phyloP scores from a whole-genome alignment of 208 protist genomes.

The Acanthamoeba sp. region DNA sequence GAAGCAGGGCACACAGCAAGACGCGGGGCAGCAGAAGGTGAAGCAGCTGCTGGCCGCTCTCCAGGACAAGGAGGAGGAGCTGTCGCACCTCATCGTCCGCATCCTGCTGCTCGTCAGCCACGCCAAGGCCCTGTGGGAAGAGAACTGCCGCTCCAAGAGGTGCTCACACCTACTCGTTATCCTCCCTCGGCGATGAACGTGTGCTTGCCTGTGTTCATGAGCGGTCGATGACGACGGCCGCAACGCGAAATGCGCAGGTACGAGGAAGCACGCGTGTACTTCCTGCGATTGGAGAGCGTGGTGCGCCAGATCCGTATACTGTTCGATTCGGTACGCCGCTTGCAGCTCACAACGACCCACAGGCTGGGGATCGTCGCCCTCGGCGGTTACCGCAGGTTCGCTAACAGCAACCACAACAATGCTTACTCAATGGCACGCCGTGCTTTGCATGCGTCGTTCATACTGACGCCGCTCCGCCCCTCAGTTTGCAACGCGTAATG shows the following conservation, averaged over 20 bases:
- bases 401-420: too few species aligned
- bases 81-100: slow-evolving; percentile 15
- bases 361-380: slow-evolving; percentile 25
- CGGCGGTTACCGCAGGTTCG: slow-evolving; percentile 22
- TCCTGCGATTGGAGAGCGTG: slow-evolving; percentile 2
- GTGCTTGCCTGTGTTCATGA: too few species aligned
- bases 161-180: not conserved
- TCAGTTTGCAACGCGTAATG: slow-evolving; percentile 33
- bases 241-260: not conserved
- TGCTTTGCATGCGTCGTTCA: not conserved
- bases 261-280: slow-evolving; percentile 9
- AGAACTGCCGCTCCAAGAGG: slow-evolving; percentile 21
- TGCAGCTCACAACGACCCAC: slow-evolving; percentile 2
- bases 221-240: too few species aligned
- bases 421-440: too few species aligned
- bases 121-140: slow-evolving; percentile 62
- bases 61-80: not conserved
- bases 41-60: not conserved
- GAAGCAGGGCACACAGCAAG: not conserved
- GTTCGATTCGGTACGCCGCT: slow-evolving; percentile 1
- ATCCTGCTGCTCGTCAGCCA: slow-evolving; percentile 33
- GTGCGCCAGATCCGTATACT: slow-evolving; percentile 27
- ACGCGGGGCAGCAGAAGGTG: not conserved
- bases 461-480: not conserved
- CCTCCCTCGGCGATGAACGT: not conserved